Conservation (phyloP, 2,329 filamentous ascomycete genomes). For the Aspergillus fischeri region DNA sequence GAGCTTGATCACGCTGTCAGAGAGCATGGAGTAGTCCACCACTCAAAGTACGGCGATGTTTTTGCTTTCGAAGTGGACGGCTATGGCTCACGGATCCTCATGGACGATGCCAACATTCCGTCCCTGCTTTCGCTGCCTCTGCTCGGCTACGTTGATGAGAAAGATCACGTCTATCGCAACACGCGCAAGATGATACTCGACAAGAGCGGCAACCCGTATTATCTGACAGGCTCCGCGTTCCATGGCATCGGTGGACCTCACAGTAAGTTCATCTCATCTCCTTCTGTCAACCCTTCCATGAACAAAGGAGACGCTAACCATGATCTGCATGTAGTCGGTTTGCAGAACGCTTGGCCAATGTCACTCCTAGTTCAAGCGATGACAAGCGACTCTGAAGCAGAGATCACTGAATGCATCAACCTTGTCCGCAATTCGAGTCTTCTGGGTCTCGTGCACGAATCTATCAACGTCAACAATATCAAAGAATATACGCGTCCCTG, state of each 20-base stretch:
- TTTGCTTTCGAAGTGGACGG: slow-evolving; percentile 65
- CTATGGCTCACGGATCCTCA: slow-evolving; percentile 58
- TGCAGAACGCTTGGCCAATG: slow-evolving; percentile 97
- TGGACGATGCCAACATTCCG: slow-evolving; percentile 65
- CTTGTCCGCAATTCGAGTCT: slow-evolving; percentile 70
- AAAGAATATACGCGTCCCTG: slow-evolving; percentile 78
- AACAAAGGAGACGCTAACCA: slow-evolving; percentile 5
- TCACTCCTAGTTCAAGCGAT: slow-evolving; percentile 85
- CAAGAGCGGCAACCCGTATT: slow-evolving; percentile 81
- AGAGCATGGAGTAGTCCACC: slow-evolving; percentile 68
- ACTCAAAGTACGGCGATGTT: slow-evolving; percentile 52
- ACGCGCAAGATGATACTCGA: slow-evolving; percentile 78
- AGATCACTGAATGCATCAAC: slow-evolving; percentile 70
- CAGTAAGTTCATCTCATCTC: slow-evolving; percentile 36
- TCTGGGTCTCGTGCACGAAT: slow-evolving; percentile 86
- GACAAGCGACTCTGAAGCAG: slow-evolving; percentile 74
- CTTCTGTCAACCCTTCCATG: background rate
- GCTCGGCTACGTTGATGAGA: slow-evolving; percentile 53
- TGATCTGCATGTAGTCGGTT: slow-evolving; percentile 63
- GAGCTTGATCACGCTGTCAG: slow-evolving; percentile 72
- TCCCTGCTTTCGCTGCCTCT: slow-evolving; percentile 58
- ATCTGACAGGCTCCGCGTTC: slow-evolving; percentile 70
- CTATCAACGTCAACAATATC: slow-evolving; percentile 72
- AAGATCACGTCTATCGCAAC: slow-evolving; percentile 75
- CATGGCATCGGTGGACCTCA: slow-evolving; percentile 81